Percentiles rank a stretch among this genome's conserved stretches.
phyloP scores from a whole-genome alignment of 2,329 filamentous ascomycete species.

The Cordyceps javanica region DNA sequence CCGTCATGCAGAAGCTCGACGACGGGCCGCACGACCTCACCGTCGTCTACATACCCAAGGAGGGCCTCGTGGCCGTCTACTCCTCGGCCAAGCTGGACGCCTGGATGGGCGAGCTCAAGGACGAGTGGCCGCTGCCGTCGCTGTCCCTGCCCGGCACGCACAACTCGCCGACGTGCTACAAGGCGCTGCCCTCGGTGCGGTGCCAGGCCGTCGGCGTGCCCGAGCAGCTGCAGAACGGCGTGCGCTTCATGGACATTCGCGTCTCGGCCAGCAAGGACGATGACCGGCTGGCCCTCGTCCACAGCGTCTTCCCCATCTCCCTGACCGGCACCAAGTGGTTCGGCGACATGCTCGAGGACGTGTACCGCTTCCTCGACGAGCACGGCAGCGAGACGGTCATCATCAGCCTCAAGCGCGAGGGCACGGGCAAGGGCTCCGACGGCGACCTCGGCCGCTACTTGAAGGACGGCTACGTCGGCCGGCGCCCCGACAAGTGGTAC shows the following conservation, averaged over 20 bases:
- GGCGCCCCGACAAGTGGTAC: constrained; percentile 62
- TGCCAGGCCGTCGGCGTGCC: constrained; percentile 77
- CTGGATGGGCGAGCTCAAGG: constrained; percentile 77
- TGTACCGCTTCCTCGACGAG: constrained; percentile 68
- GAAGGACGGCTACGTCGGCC: constrained; percentile 61
- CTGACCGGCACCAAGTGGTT: constrained; percentile 78
- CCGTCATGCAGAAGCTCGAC: constrained; percentile 50
- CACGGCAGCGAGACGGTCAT: constrained; percentile 80
- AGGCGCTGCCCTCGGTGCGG: constrained; percentile 83
- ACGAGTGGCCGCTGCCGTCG: constrained; percentile 66
- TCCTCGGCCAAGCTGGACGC: constrained; percentile 61
- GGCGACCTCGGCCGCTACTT: constrained; percentile 71
- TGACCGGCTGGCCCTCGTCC: constrained; percentile 73
- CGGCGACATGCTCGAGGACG: constrained; percentile 60
- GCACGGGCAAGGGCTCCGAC: constrained; percentile 73
- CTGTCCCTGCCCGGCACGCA: constrained; percentile 93
- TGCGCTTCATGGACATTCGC: constrained; percentile 90
- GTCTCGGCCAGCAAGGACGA: constrained; percentile 51
- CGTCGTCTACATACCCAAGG: constrained; percentile 55
- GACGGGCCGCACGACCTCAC: constrained; percentile 53
- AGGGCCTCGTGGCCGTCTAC: constrained; percentile 57
- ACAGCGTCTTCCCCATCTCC: constrained; percentile 83
- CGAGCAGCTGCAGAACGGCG: constrained; percentile 79
- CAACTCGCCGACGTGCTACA: constrained; percentile 82
- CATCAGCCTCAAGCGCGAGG: constrained; percentile 86